Percentiles rank a stretch among this genome's conserved stretches.
These are phyloP conservation scores for Trametes punicea DNA, from an alignment of 768 basidiomycete species.

Conservation along the genomic window DNA sequence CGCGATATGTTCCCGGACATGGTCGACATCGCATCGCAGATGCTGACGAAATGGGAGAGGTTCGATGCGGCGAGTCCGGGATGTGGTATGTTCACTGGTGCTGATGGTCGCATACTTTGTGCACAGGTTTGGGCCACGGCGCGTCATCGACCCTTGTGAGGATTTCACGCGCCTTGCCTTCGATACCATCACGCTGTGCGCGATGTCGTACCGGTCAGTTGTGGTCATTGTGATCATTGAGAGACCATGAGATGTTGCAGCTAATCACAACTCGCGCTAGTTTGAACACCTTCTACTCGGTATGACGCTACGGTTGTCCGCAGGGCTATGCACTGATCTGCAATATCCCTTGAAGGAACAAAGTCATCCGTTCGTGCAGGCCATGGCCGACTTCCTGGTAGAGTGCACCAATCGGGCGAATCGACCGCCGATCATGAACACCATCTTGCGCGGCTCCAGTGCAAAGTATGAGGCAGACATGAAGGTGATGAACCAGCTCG, in stretches of 20 bases:
- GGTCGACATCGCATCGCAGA: slow-evolving; percentile 43
- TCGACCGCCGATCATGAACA: slow-evolving; percentile 35
- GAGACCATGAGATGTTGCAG: background rate
- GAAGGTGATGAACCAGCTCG: slow-evolving; percentile 40
- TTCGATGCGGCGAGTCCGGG: slow-evolving; percentile 11
- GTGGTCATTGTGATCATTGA: background rate
- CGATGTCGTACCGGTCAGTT: slow-evolving; percentile 40
- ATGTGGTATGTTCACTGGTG: background rate
- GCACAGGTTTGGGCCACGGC: slow-evolving; percentile 40
- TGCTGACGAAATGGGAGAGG: slow-evolving; percentile 44
- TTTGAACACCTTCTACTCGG: slow-evolving; percentile 46
- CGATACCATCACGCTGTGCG: slow-evolving; percentile 44
- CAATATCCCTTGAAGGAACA: slow-evolving; percentile 25
- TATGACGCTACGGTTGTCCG: slow-evolving; percentile 9
- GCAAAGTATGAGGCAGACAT: slow-evolving; percentile 41
- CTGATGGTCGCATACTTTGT: background rate
- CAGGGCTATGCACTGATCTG: background rate
- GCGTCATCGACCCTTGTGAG: slow-evolving; percentile 40
- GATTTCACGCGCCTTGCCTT: slow-evolving; percentile 48
- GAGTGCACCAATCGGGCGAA: slow-evolving; percentile 36
- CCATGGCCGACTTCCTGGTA: slow-evolving; percentile 41
- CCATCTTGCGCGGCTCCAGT: slow-evolving; percentile 34
- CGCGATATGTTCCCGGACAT: slow-evolving; percentile 47
- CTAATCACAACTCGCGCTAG: slow-evolving; percentile 20
- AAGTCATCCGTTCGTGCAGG: slow-evolving; percentile 37